These are phyloP conservation scores for Patellaria atrata DNA, from an alignment of 495 filamentous ascomycete genomes.

Conservation along the genomic window DNA sequence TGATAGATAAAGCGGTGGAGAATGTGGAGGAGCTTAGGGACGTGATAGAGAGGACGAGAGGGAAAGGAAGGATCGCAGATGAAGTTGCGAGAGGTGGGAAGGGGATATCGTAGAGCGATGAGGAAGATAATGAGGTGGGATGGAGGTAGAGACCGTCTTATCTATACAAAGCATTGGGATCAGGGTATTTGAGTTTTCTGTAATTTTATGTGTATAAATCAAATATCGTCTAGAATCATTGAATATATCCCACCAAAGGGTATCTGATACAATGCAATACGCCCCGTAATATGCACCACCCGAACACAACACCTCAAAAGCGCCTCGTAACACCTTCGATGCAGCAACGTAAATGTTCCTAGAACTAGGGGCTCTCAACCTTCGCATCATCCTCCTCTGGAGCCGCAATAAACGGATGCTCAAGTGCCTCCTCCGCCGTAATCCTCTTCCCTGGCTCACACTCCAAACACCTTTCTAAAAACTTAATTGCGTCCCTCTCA, in stretches of 20 bases:
- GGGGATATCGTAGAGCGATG: no score
- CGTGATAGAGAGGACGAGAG: conserved; percentile 5
- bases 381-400: conserved; percentile 10
- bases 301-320: background rate
- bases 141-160: background rate
- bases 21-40: conserved; percentile 5
- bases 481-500: conserved; percentile 50
- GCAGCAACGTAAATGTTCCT: background rate
- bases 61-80: no score
- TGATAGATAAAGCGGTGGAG: conserved; percentile 11
- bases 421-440: conserved; percentile 53
- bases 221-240: conserved; percentile 1
- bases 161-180: no score
- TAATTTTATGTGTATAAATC: background rate
- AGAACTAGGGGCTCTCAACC: no score
- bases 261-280: background rate
- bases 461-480: conserved; percentile 55
- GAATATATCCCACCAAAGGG: background rate
- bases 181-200: background rate
- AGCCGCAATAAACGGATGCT: conserved; percentile 49
- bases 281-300: background rate
- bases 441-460: conserved; percentile 57
- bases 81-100: no score
- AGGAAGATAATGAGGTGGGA: background rate
- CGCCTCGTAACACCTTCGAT: background rate